A percentile compares a stretch with the other conserved stretches of the same genome.
These are phyloP conservation scores for Ettlia oleoabundans DNA, from an alignment of 139 green algal genomes.

Conservation along the genomic window DNA sequence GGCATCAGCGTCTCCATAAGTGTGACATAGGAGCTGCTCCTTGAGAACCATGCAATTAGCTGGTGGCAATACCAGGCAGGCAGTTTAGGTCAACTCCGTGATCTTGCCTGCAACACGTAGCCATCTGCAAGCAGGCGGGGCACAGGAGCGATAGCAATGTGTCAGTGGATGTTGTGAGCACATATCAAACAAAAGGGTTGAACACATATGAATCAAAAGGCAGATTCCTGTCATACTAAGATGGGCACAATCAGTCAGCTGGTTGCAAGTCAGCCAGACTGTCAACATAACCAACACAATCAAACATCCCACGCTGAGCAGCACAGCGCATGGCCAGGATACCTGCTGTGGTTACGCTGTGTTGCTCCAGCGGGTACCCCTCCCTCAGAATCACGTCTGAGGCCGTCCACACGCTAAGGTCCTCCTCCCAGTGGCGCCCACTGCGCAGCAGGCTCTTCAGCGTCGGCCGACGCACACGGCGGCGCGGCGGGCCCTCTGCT, in stretches of 20 bases:
- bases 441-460: slow-evolving; percentile 18
- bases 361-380: slow-evolving; percentile 78
- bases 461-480: neutral
- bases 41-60: too few species aligned
- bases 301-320: slow-evolving; percentile 24
- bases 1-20: too few species aligned
- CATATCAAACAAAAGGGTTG: too few species aligned
- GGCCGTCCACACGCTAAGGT: slow-evolving; percentile 48
- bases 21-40: too few species aligned
- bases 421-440: slow-evolving; percentile 40
- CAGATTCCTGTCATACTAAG: too few species aligned
- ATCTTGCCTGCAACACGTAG: too few species aligned
- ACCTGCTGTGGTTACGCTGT: slow-evolving; percentile 71
- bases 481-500: neutral
- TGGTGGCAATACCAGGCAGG: too few species aligned
- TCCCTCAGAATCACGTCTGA: slow-evolving; percentile 56
- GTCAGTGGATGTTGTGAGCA: neutral
- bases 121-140: slow-evolving; percentile 71
- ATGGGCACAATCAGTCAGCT: too few species aligned
- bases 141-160: neutral
- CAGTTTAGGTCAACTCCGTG: too few species aligned
- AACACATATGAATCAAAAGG: too few species aligned
- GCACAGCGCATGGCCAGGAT: slow-evolving; percentile 58
- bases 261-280: too few species aligned
- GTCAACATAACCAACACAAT: too few species aligned